These are phyloP conservation scores for Cajanus cajan DNA, from an alignment of 306 rosid genomes.

Conservation along the genomic window DNA sequence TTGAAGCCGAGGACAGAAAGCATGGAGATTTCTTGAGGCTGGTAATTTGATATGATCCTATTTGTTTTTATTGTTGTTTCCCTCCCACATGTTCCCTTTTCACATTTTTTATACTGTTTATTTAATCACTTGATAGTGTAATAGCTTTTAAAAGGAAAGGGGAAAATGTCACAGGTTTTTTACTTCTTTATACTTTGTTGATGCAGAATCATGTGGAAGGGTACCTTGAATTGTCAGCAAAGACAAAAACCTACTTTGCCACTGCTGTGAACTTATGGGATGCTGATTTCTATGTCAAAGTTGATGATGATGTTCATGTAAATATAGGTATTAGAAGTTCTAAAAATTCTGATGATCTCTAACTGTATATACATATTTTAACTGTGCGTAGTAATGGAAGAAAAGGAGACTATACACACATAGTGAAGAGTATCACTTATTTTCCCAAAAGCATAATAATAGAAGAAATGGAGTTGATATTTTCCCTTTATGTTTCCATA, in stretches of 20 bases:
- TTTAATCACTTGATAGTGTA: neutral
- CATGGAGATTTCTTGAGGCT: constrained; percentile 95
- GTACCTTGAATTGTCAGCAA: constrained; percentile 94
- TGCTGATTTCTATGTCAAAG: constrained; percentile 97
- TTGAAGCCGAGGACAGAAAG: constrained; percentile 94
- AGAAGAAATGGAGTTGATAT: too few relatives aligned
- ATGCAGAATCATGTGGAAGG: constrained; percentile 96
- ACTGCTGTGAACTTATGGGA: constrained; percentile 91
- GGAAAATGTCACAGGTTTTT: constrained; percentile 1
- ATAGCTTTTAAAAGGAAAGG: neutral
- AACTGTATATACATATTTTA: neutral
- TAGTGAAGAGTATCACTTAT: too few relatives aligned
- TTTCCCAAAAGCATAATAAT: too few relatives aligned
- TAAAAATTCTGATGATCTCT: neutral
- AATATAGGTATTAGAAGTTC: constrained; percentile 69
- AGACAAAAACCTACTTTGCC: constrained; percentile 86
- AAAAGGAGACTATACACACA: too few relatives aligned
- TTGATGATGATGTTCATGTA: constrained; percentile 96
- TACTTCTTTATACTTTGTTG: constrained; percentile 11
- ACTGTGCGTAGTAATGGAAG: too few relatives aligned
- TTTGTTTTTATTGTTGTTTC: constrained; percentile 13
- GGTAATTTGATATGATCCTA: constrained; percentile 49
- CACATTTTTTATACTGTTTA: neutral
- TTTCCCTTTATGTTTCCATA: neutral
- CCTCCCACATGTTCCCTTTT: neutral